Conservation (phyloP, 2,329 filamentous ascomycete genomes). For the Ophiocordyceps sinensis region DNA sequence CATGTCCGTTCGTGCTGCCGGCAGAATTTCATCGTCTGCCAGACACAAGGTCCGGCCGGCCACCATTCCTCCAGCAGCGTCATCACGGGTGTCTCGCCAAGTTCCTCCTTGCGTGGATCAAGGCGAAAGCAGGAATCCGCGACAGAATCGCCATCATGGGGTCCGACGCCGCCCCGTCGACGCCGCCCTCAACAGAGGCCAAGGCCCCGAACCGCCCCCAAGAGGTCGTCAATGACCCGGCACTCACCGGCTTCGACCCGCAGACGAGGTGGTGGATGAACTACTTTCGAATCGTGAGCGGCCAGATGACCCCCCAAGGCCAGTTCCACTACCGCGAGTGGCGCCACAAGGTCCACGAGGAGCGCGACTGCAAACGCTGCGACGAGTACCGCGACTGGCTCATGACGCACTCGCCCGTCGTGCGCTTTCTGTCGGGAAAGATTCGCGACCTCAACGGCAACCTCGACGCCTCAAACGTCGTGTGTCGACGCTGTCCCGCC, state of each 20-base stretch:
- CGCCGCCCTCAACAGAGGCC: conserved; percentile 3
- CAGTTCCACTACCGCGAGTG: conserved; percentile 63
- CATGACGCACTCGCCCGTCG: conserved; percentile 68
- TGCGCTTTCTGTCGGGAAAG: conserved; percentile 76
- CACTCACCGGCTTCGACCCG: conserved; percentile 49
- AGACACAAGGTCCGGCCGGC: too few species aligned
- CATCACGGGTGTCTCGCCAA: too few species aligned
- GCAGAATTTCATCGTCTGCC: too few species aligned
- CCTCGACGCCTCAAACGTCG: conserved; percentile 60
- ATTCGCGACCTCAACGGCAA: conserved; percentile 65
- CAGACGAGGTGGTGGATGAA: conserved; percentile 57
- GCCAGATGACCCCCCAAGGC: conserved; percentile 54
- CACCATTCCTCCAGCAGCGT: too few species aligned
- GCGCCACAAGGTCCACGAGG: conserved; percentile 62
- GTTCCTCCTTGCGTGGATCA: too few species aligned
- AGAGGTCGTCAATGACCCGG: conserved; percentile 41
- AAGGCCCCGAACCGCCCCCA: conserved; percentile 2
- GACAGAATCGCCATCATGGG: neutral
- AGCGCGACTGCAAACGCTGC: conserved; percentile 64
- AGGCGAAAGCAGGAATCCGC: too few species aligned
- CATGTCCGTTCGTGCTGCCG: too few species aligned
- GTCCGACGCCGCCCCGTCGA: conserved; percentile 5
- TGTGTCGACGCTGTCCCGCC: conserved; percentile 64
- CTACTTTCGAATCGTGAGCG: conserved; percentile 71
- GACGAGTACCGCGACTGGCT: conserved; percentile 74